Base-by-base conservation (phyloP, 1,284 basidiomycete species). In the Papiliotrema terrestris region DNA sequence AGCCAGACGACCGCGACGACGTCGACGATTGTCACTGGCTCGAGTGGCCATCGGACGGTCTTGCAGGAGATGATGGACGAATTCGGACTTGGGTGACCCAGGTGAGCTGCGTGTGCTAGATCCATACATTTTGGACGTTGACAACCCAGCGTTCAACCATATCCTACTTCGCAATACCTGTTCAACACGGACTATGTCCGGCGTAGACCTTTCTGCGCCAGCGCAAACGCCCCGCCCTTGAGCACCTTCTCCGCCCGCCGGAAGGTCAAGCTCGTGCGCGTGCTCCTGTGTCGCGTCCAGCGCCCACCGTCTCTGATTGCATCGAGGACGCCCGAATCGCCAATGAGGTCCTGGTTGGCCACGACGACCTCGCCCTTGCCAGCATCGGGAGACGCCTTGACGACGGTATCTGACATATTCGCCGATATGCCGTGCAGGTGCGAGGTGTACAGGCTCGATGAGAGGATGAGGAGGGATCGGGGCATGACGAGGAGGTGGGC, bases 181-280 rank as follows among this genome's bases (percentile, higher is more conserved):
- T 32, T 5, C 29, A 5, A 11, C 29, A 32, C 29, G 11, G 6
- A 6, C 29, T 32, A 32, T 11, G 29, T 29, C 23, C 56, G 3
- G 2, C 57, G 54, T 42, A 61, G 19, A 29, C 36, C 60, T 2
- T 49, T 50, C 14, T 45, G 19, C 11, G 58, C 51, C 45, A 66
- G 49, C 22, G 61, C 58, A 22, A 71, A 63, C 23, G 60, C 61
- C 11, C 67, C 69, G n/a, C 69, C 73, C 55, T 73, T 76, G 32
- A 77, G 69, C 17, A 89, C 84, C 66, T 82, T 86, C 58, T 81
- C 81, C 6, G 93, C 88, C 67, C 89, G 88, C 47, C 93, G 82
- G 73, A 90, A 96, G 1, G 92, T 96, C 66, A 96, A 74, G 74
- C 91, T 95, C 52, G 88, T 83, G 66, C 93, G 78, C 29, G 81